Evolutionary conservation across 2,329 filamentous ascomycete species (phyloP), one percentile per base, ranked within the genome.

Genomic region (Claviceps cyperi): DNA sequence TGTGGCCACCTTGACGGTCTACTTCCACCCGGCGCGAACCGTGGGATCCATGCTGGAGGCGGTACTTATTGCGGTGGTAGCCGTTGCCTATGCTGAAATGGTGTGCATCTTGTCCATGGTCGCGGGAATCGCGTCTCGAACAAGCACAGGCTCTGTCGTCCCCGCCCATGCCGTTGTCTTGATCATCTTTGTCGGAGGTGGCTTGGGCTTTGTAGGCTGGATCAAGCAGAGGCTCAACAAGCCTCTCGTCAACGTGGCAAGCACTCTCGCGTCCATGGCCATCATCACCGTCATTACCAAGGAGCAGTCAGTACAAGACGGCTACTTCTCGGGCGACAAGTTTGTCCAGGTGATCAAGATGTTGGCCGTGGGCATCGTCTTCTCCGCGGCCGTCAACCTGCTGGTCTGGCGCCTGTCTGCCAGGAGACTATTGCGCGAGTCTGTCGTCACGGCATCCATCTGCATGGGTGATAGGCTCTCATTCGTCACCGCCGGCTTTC

Each of bases 201-300:
- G 87, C 0, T 71, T 97, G 47, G 91, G 91, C 0, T 84, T 95
- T 56, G 76, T 96, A 28, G 90, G 86, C 43, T 94, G 87, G 88
- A 78, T 84, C 50, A 94, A 94, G 66, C 85, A 91, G 62, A 81
- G 73, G 57, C 74, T 87, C 53, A 86, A 84, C 53, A 82, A 85
- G 58, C 85, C 87, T 6, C 69, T 92, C 50, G 86, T 92, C 55
- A 90, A 89, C 60, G 84, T 91, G 37, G 86, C 84, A 46, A 88
- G 85, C 57, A 95, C 89, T 35, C 72, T 96, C 56, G 81, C 90
- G 6, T 91, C 87, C 36, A 81, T 97, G 51, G 87, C 87, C 47
- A 86, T 92, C 55, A 94, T 96, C 61, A 90, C 86, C 2, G 80
- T 94, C 44, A 71, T 96, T 54, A 95, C 91, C 11, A 94, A 94